Evolutionary conservation across 352 stramenopile species (phyloP).

Genomic region (Thraustotheca clavata): DNA sequence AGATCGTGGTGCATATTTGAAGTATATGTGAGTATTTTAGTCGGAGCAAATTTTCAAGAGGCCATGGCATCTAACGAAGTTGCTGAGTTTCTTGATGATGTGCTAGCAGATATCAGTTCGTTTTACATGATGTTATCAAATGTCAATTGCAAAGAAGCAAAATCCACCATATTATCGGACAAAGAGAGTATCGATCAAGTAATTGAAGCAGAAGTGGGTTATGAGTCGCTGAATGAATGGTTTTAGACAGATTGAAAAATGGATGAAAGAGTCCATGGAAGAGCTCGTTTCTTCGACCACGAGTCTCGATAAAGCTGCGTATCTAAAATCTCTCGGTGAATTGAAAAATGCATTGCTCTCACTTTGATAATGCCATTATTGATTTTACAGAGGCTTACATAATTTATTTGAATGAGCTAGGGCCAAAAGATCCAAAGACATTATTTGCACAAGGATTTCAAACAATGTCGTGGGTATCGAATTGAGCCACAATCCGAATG

Average conservation of each 20-base stretch:
- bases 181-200: not conserved
- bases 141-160: not conserved
- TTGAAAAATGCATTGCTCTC: not conserved
- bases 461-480: too few species aligned
- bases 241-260: not conserved
- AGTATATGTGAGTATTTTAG: not conserved
- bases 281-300: not conserved
- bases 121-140: conserved; percentile 6
- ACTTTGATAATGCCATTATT: not conserved
- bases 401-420: not conserved
- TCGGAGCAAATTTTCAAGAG: not conserved
- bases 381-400: not conserved
- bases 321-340: not conserved
- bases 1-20: conserved; percentile 11
- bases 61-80: not conserved
- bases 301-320: not conserved
- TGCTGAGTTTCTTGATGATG: not conserved
- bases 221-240: not conserved
- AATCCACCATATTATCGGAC: not conserved
- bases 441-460: not conserved
- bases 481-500: not conserved
- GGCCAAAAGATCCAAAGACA: not conserved
- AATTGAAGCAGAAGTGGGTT: not conserved
- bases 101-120: not conserved
- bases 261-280: not conserved